phyloP scores from a whole-genome alignment of 257 asterid genomes.

The Cinchona pubescens region DNA sequence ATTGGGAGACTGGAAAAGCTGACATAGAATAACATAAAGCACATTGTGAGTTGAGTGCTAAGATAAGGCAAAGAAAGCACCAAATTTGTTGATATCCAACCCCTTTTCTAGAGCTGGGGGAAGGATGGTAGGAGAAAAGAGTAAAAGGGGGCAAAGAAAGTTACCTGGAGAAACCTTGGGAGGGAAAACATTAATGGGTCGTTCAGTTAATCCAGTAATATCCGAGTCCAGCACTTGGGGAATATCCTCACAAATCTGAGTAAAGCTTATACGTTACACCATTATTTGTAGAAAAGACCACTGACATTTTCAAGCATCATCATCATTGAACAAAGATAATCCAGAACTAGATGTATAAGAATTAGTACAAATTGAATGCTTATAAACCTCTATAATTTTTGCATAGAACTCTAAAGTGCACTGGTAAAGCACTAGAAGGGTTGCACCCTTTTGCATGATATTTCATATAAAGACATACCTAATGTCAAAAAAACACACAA shows the following conservation, averaged over 20 bases:
- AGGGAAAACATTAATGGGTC: slow-evolving; percentile 78
- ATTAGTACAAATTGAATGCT: not conserved
- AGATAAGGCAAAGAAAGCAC: not conserved
- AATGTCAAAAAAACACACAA: not conserved
- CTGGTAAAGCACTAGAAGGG: not conserved
- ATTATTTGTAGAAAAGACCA: not conserved
- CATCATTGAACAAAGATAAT: not conserved
- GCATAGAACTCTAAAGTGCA: not conserved
- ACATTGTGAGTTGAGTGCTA: slow-evolving; percentile 11
- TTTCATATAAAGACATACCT: not conserved
- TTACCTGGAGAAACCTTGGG: slow-evolving; percentile 87
- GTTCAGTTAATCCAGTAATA: slow-evolving; percentile 72
- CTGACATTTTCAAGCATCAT: not conserved
- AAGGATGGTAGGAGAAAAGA: not conserved
- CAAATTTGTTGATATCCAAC: not conserved
- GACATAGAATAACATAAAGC: slow-evolving; percentile 26
- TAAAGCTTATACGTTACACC: slow-evolving; percentile 1
- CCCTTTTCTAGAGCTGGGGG: not conserved
- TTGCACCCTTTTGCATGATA: not conserved
- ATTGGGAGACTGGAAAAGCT: slow-evolving; percentile 92
- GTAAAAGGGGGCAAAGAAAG: not conserved
- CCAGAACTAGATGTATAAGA: not conserved
- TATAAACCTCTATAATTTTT: not conserved
- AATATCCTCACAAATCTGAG: slow-evolving; percentile 76
- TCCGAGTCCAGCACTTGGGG: slow-evolving; percentile 86